These are phyloP conservation scores for Skeletonema tropicum DNA, from an alignment of 108 stramenopile genomes.

Conservation along the genomic window DNA sequence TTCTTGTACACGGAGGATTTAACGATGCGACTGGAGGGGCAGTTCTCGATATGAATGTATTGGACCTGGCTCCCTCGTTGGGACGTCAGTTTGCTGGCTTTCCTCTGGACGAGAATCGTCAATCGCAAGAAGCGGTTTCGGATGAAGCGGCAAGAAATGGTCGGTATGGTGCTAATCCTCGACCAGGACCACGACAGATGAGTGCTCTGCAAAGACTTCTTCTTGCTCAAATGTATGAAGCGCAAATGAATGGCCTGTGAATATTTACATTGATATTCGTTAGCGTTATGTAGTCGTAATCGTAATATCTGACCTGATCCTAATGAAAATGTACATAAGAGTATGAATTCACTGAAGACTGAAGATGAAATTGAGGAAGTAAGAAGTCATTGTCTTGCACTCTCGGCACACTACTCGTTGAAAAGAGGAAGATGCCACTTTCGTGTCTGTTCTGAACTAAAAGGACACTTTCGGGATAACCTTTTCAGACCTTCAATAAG, in stretches of 20 bases:
- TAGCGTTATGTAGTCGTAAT: too few species aligned
- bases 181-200: background rate
- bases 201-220: background rate
- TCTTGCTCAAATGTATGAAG: background rate
- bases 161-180: background rate
- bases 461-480: too few species aligned
- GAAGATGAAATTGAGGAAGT: too few species aligned
- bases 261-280: too few species aligned
- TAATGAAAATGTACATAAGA: too few species aligned
- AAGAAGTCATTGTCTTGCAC: too few species aligned
- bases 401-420: too few species aligned
- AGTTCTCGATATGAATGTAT: conserved; percentile 19
- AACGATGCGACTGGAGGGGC: conserved; percentile 24
- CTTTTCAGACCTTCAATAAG: too few species aligned
- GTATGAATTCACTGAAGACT: too few species aligned
- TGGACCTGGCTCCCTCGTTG: conserved; percentile 36
- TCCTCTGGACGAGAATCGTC: conserved; percentile 8
- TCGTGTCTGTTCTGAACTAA: too few species aligned
- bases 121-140: conserved; percentile 2
- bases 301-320: too few species aligned
- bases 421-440: too few species aligned
- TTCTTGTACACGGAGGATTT: conserved; percentile 67
- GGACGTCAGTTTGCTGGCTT: conserved; percentile 11
- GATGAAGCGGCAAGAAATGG: conserved; percentile 8
- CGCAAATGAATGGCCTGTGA: background rate